Evolutionary conservation across 805 yeast genomes (phyloP).

Genomic region (Kluyveromyces siamensis): DNA sequence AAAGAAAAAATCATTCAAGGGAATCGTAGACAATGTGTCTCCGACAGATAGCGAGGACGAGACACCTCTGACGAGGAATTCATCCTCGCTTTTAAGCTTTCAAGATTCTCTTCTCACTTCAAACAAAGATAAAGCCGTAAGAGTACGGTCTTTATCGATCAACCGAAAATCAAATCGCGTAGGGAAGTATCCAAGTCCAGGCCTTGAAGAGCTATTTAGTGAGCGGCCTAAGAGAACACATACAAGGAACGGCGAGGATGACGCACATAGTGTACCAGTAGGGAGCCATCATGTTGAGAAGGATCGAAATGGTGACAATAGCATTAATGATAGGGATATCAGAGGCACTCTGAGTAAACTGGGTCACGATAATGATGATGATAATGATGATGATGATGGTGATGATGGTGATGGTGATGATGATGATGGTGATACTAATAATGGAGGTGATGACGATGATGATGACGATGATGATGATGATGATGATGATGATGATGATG

Average conservation of each 20-base stretch:
- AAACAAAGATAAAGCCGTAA: conserved; percentile 27
- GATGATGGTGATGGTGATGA: conserved; percentile 34
- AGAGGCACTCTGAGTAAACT: background rate
- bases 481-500: conserved; percentile 24
- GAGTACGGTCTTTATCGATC: conserved; percentile 22
- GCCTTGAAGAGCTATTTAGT: background rate
- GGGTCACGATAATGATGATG: background rate
- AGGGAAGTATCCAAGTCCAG: background rate
- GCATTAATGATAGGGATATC: background rate
- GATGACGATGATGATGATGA: conserved; percentile 16
- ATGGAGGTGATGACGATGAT: conserved; percentile 5
- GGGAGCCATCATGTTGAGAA: background rate
- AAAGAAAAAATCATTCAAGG: conserved; percentile 7
- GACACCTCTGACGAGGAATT: conserved; percentile 19
- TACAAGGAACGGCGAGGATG: background rate
- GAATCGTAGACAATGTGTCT: background rate
- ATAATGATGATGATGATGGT: background rate
- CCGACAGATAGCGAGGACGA: conserved; percentile 11
- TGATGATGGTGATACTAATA: conserved; percentile 8
- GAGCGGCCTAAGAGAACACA: background rate
- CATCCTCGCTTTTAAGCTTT: conserved; percentile 23
- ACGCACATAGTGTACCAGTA: background rate
- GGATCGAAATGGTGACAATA: background rate
- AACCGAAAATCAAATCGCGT: conserved; percentile 13
- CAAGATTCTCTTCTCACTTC: conserved; percentile 25